These are phyloP conservation scores for Cylindrotheca closterium DNA, from an alignment of 108 stramenopile genomes.

Conservation along the genomic window DNA sequence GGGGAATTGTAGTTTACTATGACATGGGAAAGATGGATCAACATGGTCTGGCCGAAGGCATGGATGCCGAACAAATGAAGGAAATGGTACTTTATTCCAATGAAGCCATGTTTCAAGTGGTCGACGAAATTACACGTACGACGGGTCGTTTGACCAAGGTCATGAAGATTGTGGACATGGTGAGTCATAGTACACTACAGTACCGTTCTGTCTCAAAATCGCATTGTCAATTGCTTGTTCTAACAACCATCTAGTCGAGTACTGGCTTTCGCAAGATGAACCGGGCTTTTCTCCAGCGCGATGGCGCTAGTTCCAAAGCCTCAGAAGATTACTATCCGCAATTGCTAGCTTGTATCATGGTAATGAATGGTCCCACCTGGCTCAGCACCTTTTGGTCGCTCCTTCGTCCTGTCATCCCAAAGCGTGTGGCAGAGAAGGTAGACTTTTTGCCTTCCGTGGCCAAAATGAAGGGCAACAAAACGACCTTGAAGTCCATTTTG, in stretches of 20 bases:
- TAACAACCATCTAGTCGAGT: no score
- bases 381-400: constrained; percentile 9
- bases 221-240: no score
- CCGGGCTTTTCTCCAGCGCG: not conserved
- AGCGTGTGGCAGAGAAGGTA: constrained; percentile 22
- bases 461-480: not conserved
- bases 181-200: no score
- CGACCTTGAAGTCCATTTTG: not conserved
- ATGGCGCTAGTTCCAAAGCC: not conserved
- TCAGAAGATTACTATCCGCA: constrained; percentile 22
- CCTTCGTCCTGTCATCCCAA: constrained; percentile 18
- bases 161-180: not conserved
- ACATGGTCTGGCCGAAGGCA: constrained; percentile 5
- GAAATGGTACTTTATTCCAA: constrained; percentile 3
- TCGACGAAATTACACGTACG: constrained; percentile 25
- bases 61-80: not conserved
- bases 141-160: constrained; percentile 27
- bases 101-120: constrained; percentile 22
- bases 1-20: constrained; percentile 15
- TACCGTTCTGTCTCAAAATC: no score
- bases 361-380: constrained; percentile 20
- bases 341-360: constrained; percentile 17
- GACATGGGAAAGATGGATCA: not conserved
- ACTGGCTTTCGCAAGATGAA: no score
- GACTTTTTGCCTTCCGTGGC: constrained; percentile 11